Percentiles rank a stretch among this genome's conserved stretches.
Conservation (phyloP, 2,329 filamentous ascomycete genomes). For the Drechslerella coelobrocha region DNA sequence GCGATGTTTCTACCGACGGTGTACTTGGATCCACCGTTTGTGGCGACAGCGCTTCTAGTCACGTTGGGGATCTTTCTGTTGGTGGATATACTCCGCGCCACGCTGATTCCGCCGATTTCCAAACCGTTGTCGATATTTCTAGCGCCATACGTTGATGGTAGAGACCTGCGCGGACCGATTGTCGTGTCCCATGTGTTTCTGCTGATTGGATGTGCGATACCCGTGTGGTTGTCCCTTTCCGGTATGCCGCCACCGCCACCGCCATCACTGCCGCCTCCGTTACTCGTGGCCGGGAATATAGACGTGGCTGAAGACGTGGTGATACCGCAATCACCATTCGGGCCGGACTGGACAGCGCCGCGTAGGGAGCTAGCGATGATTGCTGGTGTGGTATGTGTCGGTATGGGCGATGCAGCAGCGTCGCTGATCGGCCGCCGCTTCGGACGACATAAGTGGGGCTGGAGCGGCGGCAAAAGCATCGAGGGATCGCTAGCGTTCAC, state of each 20-base stretch:
- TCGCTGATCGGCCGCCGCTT: slow-evolving; percentile 86
- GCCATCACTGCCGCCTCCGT: no score
- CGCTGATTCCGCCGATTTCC: slow-evolving; percentile 87
- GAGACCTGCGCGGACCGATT: slow-evolving; percentile 90
- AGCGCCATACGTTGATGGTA: slow-evolving; percentile 90
- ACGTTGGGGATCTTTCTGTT: slow-evolving; percentile 84
- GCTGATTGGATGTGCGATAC: slow-evolving; percentile 91
- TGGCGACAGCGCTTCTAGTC: slow-evolving; percentile 77
- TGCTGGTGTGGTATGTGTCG: slow-evolving; percentile 89
- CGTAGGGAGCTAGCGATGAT: slow-evolving; percentile 85
- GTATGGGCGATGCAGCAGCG: slow-evolving; percentile 91
- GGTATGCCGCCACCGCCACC: slow-evolving; percentile 5
- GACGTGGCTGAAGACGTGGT: slow-evolving; percentile 6
- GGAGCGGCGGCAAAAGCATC: slow-evolving; percentile 94
- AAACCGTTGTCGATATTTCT: slow-evolving; percentile 85
- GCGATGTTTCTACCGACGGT: slow-evolving; percentile 88
- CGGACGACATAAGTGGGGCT: slow-evolving; percentile 89
- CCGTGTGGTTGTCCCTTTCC: slow-evolving; percentile 70
- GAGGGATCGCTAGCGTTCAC: slow-evolving; percentile 86
- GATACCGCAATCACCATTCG: slow-evolving; percentile 25
- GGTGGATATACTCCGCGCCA: slow-evolving; percentile 86
- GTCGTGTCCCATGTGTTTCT: slow-evolving; percentile 97
- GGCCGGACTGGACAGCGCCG: slow-evolving; percentile 34
- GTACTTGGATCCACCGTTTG: slow-evolving; percentile 84
- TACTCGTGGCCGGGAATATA: no score